These are phyloP conservation scores for Azolla pinnata DNA, from an alignment of 75 land plant genomes.

Conservation along the genomic window DNA sequence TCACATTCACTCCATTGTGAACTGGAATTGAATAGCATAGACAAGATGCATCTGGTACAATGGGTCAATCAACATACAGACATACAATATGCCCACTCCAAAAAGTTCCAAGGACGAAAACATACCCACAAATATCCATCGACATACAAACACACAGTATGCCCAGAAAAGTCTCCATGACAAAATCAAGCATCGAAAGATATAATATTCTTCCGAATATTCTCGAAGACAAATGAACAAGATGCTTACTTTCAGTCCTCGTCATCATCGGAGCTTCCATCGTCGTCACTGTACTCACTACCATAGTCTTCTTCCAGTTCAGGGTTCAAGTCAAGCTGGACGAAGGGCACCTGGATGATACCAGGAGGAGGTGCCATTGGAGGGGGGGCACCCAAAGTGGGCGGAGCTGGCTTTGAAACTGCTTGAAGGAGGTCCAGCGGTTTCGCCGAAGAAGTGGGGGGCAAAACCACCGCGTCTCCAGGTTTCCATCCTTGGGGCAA, in stretches of 20 bases:
- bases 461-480: constrained; percentile 28
- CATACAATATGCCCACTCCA: too few species aligned
- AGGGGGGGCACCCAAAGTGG: constrained; percentile 9
- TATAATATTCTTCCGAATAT: too few species aligned
- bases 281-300: constrained; percentile 69
- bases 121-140: too few species aligned
- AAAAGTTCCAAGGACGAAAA: too few species aligned
- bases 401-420: constrained; percentile 12
- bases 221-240: too few species aligned
- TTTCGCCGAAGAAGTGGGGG: constrained; percentile 6
- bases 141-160: too few species aligned
- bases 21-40: too few species aligned
- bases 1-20: too few species aligned
- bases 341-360: constrained; percentile 69
- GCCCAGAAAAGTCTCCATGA: too few species aligned
- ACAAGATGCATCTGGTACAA: too few species aligned
- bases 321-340: constrained; percentile 71
- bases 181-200: too few species aligned
- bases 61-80: too few species aligned
- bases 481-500: constrained; percentile 27
- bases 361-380: constrained; percentile 23
- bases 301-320: constrained; percentile 55
- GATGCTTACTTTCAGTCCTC: constrained; percentile 19
- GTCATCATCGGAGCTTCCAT: constrained; percentile 73
- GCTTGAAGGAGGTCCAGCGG: neutral